These are phyloP conservation scores for Leccinum subrobustum DNA, from an alignment of 1,284 basidiomycete species.

Conservation along the genomic window DNA sequence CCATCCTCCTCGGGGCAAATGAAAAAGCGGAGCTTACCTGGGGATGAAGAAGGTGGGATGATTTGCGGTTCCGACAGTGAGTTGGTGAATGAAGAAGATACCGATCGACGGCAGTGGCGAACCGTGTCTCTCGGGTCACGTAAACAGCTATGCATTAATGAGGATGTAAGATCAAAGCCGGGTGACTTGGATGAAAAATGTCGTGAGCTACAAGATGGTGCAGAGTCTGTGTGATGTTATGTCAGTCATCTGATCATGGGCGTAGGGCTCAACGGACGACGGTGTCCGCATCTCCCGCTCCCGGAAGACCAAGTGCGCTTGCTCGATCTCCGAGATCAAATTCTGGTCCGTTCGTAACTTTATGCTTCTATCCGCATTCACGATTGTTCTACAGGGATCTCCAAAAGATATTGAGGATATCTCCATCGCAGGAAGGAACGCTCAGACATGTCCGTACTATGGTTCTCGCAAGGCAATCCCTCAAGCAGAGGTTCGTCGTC, in stretches of 20 bases:
- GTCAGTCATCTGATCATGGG: constrained; percentile 3
- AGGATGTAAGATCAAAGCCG: constrained; percentile 61
- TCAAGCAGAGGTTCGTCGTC: constrained; percentile 75
- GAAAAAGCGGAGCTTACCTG: constrained; percentile 24
- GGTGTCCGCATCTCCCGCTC: constrained; percentile 83
- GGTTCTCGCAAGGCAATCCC: constrained; percentile 84
- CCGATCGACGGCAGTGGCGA: constrained; percentile 41
- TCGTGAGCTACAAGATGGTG: constrained; percentile 82
- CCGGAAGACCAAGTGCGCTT: constrained; percentile 70
- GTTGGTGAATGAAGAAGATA: constrained; percentile 9
- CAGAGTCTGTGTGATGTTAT: constrained; percentile 15
- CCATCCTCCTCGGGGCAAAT: not conserved
- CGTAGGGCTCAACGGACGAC: constrained; percentile 57
- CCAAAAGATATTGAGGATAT: constrained; percentile 97
- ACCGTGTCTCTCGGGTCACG: constrained; percentile 87
- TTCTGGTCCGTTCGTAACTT: constrained; percentile 57
- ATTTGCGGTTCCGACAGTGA: not conserved
- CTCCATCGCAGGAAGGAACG: constrained; percentile 63
- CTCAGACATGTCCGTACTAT: constrained; percentile 90
- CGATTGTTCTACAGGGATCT: constrained; percentile 53
- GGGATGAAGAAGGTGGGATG: constrained; percentile 25
- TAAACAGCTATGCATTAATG: constrained; percentile 93
- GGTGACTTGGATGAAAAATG: constrained; percentile 93
- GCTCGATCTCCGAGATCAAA: constrained; percentile 87
- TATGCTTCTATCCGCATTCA: constrained; percentile 1